Conservation (phyloP, 768 basidiomycete genomes). For the Tulasnella sp. region DNA sequence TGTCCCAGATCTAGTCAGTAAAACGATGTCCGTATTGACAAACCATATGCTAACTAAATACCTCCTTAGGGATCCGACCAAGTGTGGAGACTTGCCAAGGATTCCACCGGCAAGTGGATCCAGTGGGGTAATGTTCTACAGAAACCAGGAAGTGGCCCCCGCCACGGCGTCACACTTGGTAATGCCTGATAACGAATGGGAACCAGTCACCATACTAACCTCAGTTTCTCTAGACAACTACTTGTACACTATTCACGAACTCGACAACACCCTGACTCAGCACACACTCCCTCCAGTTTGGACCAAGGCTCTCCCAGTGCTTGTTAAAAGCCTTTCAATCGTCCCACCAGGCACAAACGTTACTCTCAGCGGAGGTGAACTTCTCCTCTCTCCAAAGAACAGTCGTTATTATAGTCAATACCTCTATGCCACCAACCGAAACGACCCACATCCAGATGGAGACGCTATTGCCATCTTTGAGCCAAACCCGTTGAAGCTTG, state of each 20-base stretch:
- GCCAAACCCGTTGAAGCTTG: slow-evolving; percentile 14
- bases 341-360: slow-evolving; percentile 8
- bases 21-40: too few relatives aligned
- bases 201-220: too few relatives aligned
- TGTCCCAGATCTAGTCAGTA: slow-evolving; percentile 4
- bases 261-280: slow-evolving; percentile 16
- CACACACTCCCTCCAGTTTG: slow-evolving; percentile 14
- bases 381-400: slow-evolving; percentile 1
- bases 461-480: slow-evolving; percentile 17
- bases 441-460: slow-evolving; percentile 5
- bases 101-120: neutral
- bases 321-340: slow-evolving; percentile 9
- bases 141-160: slow-evolving; percentile 14
- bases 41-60: too few relatives aligned
- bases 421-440: slow-evolving; percentile 17
- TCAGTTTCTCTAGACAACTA: slow-evolving; percentile 4
- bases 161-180: slow-evolving; percentile 5
- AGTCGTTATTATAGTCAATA: neutral
- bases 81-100: slow-evolving; percentile 15
- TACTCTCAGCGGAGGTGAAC: neutral
- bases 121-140: slow-evolving; percentile 3
- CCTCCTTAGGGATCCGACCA: slow-evolving; percentile 16
- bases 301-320: neutral
- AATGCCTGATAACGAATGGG: too few relatives aligned
- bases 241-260: slow-evolving; percentile 17